phyloP scores from a whole-genome alignment of 208 protist genomes.

The Leishmania amazonensis region DNA sequence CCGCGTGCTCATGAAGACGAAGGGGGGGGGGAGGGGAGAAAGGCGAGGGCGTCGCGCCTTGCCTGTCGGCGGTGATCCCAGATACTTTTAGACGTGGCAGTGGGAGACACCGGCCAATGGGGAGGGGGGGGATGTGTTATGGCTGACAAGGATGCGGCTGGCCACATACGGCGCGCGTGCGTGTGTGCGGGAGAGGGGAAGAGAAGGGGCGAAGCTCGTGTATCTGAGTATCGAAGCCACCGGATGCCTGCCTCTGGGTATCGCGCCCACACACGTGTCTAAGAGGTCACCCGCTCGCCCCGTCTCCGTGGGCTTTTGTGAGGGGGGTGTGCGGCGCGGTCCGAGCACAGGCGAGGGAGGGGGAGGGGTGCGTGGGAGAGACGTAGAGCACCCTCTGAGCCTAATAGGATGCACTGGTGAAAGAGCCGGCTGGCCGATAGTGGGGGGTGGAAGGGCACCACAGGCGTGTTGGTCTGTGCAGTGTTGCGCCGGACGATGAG shows the following conservation, averaged over 20 bases:
- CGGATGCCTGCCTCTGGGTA: neutral
- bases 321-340: neutral
- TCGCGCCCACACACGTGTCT: neutral
- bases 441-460: neutral
- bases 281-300: neutral
- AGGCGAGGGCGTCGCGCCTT: neutral
- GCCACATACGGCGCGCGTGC: too few species aligned
- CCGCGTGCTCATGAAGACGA: neutral
- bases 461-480: neutral
- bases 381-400: neutral
- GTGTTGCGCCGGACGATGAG: neutral
- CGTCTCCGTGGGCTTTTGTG: neutral
- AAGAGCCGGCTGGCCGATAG: neutral
- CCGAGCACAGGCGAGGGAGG: neutral
- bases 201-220: too few species aligned
- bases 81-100: neutral
- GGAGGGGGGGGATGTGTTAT: neutral
- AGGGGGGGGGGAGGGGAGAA: neutral
- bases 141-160: neutral
- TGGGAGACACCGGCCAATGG: neutral
- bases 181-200: too few species aligned
- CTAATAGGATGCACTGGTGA: neutral
- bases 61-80: neutral
- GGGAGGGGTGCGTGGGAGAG: too few species aligned
- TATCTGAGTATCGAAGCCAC: neutral